Base-by-base conservation (phyloP, 305 asterid species). In the Fraxinus angustifolia region DNA sequence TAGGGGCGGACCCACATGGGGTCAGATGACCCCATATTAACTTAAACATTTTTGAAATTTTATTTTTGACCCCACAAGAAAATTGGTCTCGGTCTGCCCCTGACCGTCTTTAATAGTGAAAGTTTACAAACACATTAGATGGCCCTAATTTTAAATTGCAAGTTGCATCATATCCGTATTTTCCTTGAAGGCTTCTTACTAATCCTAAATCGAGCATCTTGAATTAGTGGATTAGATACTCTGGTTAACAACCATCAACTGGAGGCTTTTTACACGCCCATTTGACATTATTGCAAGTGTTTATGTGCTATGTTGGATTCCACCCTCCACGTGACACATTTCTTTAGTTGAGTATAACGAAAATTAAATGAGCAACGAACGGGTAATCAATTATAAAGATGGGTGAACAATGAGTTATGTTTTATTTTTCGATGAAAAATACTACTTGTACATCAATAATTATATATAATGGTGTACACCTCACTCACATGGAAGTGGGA, bases 121-220 rank as follows among this genome's bases (percentile, higher is more conserved):
- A 23, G 38, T 65, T 53, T 3, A n/a, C 17, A 33, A 17, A 73
- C 36, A 68, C n/a, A 11, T 65, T 23, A 65, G 35, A 11, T 65
- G 34, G 94, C 87, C 99, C 99, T 72, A 92, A 96, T 84, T 96
- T 96, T 75, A 96, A 96, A 90, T 98, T 96, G 74, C 83, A 93
- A 88, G 98, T 98, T 78, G 97, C 98, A 21, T 94, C 99, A n/a
- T 96, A 96, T 90, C 97, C 98, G 40, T 94, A 96, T 88, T 96
- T 96, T 79, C 98, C 98, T 75, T 94, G 94, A 86, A 91, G 98
- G 88, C 97, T 96, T 81, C 97, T 96, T 73, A 93, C 98, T 12
- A 97, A 96, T 89, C 97, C 98, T 75, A 94, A 94, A 90, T 40
- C 50, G 16, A 42, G 50, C 50, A 42, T 42, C 50, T 10, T 10